phyloP scores from a whole-genome alignment of 2,329 filamentous ascomycete genomes.

The Fusarium zealandicum region DNA sequence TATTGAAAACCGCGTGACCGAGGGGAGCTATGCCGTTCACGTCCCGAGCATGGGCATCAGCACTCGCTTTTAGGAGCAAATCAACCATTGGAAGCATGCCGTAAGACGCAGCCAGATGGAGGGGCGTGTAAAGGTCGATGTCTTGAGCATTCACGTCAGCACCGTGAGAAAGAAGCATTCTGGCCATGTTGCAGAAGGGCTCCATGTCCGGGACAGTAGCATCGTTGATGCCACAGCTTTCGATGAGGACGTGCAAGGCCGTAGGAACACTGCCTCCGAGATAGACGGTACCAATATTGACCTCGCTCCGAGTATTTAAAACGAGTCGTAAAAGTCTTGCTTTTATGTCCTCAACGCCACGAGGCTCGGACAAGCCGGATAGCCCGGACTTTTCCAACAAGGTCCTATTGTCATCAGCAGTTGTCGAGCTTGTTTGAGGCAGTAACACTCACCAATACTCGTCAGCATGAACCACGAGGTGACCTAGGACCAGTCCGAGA shows the following conservation, averaged over 20 bases:
- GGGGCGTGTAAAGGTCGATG: conserved; percentile 8
- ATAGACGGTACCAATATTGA: too few species aligned
- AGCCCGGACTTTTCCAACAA: conserved; percentile 22
- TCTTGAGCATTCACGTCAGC: conserved; percentile 31
- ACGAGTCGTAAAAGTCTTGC: conserved; percentile 19
- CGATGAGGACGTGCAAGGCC: conserved; percentile 26
- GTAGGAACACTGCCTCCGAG: too few species aligned
- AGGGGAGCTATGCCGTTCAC: conserved; percentile 14
- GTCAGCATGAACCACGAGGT: conserved; percentile 22
- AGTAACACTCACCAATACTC: conserved; percentile 30
- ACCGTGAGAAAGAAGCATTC: conserved; percentile 21
- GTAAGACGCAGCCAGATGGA: conserved; percentile 17
- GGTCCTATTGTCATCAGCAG: conserved; percentile 27
- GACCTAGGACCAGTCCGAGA: conserved; percentile 26
- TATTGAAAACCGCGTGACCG: conserved; percentile 1
- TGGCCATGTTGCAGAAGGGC: conserved; percentile 7
- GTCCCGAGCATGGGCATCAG: conserved; percentile 25
- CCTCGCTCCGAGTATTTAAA: conserved; percentile 19
- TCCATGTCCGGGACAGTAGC: not conserved
- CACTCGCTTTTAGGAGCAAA: conserved; percentile 27
- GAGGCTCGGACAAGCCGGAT: not conserved
- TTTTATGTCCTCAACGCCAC: not conserved
- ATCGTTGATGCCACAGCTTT: not conserved
- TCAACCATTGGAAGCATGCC: not conserved
- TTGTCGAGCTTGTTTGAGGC: not conserved